These are phyloP conservation scores for Orbilia quercus DNA, from an alignment of 2,329 filamentous ascomycete species.

Conservation along the genomic window DNA sequence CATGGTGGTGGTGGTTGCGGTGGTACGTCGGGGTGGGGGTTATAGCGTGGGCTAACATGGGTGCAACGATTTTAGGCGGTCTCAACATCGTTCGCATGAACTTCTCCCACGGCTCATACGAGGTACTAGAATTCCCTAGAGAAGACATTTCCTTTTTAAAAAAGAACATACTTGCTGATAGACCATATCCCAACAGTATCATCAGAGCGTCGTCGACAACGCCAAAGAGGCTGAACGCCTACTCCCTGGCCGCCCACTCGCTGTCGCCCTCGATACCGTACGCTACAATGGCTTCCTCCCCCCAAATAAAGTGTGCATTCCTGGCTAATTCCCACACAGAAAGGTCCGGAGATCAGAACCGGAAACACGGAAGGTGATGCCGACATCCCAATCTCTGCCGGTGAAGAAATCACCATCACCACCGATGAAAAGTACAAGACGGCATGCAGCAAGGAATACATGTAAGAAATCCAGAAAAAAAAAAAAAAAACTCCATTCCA, in stretches of 20 bases:
- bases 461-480: conserved; percentile 74
- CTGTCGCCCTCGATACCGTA: conserved; percentile 85
- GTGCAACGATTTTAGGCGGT: conserved; percentile 70
- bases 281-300: conserved; percentile 21
- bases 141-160: too few relatives aligned
- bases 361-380: conserved; percentile 77
- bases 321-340: conserved; percentile 64
- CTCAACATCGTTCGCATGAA: conserved; percentile 99
- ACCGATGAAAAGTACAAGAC: conserved; percentile 93
- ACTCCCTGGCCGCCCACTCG: conserved; percentile 84
- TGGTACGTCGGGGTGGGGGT: conserved; percentile 30
- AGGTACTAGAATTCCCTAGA: conserved; percentile 65
- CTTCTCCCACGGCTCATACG: conserved; percentile 94
- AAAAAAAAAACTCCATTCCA: neutral
- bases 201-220: conserved; percentile 98
- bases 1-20: conserved; percentile 8
- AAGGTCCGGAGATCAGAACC: conserved; percentile 88
- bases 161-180: conserved; percentile 1
- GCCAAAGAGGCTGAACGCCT: conserved; percentile 83
- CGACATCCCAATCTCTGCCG: conserved; percentile 83
- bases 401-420: conserved; percentile 91
- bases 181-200: conserved; percentile 72
- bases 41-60: conserved; percentile 39
- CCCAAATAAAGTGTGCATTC: conserved; percentile 5
- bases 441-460: conserved; percentile 86